Percentiles rank a stretch among this genome's conserved stretches.
phyloP scores from a whole-genome alignment of 805 yeast genomes.

The Candida loeiensis region DNA sequence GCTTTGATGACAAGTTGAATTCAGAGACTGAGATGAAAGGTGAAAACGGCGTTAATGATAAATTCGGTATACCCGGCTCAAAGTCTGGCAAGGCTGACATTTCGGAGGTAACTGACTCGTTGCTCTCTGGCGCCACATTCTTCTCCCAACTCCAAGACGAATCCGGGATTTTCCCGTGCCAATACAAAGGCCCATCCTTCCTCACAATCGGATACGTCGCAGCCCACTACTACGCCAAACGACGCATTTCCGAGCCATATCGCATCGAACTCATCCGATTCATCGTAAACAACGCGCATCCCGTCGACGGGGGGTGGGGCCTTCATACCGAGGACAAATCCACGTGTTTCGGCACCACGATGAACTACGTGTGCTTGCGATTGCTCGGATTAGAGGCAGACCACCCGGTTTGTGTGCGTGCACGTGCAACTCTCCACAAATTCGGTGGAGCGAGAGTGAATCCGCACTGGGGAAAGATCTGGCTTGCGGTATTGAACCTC shows the following conservation, averaged over 20 bases:
- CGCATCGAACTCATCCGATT: conserved; percentile 75
- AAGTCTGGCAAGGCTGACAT: too few relatives aligned
- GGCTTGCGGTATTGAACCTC: conserved; percentile 76
- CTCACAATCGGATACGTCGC: conserved; percentile 87
- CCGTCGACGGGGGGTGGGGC: conserved; percentile 99
- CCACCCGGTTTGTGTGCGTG: conserved; percentile 76
- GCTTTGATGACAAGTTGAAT: too few relatives aligned
- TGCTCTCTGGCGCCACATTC: conserved; percentile 66
- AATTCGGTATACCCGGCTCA: too few relatives aligned
- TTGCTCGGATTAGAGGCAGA: conserved; percentile 69
- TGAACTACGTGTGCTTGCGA: conserved; percentile 81
- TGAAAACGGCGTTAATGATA: too few relatives aligned
- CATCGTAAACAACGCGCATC: conserved; percentile 87
- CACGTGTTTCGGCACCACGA: conserved; percentile 90
- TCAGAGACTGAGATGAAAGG: too few relatives aligned
- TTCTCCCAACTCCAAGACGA: conserved; percentile 68
- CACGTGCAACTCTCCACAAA: conserved; percentile 61
- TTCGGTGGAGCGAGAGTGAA: conserved; percentile 87
- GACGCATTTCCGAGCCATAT: conserved; percentile 63
- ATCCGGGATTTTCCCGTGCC: conserved; percentile 87
- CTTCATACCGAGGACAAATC: conserved; percentile 87
- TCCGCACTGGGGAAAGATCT: conserved; percentile 98
- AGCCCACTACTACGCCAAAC: conserved; percentile 64
- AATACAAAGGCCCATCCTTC: conserved; percentile 97
- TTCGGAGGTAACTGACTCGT: neutral